Evolutionary conservation across 805 yeast genomes (phyloP).

Genomic region (Tetrapisispora pingtungensis): DNA sequence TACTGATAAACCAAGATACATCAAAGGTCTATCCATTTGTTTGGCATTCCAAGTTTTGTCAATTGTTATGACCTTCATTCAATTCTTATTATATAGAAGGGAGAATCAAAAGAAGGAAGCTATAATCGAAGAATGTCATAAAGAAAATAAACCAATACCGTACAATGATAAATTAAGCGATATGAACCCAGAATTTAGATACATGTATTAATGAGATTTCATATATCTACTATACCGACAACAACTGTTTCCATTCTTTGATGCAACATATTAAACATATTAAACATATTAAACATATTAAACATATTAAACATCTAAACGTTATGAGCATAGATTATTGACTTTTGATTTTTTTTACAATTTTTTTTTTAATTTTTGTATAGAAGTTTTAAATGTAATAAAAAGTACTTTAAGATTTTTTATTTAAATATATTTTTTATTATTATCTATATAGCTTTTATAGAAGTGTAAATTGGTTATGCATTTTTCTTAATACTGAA

Average conservation of each 20-base stretch:
- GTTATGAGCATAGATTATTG: no score
- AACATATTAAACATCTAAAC: no score
- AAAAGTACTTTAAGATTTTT: background rate
- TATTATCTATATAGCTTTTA: background rate
- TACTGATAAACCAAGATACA: conserved; percentile 32
- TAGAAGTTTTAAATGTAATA: no score
- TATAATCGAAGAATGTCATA: conserved; percentile 26
- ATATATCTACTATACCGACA: no score
- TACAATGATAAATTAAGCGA: conserved; percentile 29
- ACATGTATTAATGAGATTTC: conserved; percentile 38
- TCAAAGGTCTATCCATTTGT: conserved; percentile 33
- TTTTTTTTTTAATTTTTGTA: background rate
- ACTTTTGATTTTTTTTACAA: background rate
- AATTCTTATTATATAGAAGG: conserved; percentile 23
- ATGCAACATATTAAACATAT: no score
- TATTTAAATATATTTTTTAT: background rate
- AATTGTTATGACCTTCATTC: conserved; percentile 29
- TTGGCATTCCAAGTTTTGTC: conserved; percentile 37
- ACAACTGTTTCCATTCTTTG: background rate
- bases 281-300: no score
- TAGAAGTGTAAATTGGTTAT: background rate
- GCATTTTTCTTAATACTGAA: conserved; percentile 1
- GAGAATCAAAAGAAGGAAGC: conserved; percentile 31
- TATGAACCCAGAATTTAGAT: conserved; percentile 36
- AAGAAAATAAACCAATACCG: conserved; percentile 28